phyloP scores from a whole-genome alignment of 1,284 basidiomycete genomes.

The Inonotus obliquus region DNA sequence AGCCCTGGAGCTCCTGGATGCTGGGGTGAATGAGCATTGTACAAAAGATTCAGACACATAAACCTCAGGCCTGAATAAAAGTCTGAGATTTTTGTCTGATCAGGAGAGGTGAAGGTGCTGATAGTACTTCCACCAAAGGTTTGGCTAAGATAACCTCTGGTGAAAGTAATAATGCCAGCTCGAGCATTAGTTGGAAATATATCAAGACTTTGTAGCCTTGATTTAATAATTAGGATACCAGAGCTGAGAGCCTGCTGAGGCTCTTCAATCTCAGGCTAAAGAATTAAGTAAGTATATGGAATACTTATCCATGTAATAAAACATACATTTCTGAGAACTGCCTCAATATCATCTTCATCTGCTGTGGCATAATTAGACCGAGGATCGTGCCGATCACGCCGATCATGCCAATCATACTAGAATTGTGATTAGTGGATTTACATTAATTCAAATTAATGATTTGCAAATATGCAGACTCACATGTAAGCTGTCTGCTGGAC shows the following conservation, averaged over 20 bases:
- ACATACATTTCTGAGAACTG: background rate
- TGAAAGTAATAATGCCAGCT: background rate
- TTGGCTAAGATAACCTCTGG: background rate
- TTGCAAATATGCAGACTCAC: background rate
- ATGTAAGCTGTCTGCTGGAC: background rate
- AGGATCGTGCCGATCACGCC: background rate
- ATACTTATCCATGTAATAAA: background rate
- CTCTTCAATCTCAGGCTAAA: background rate
- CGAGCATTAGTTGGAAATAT: too few species aligned
- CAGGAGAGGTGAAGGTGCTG: background rate
- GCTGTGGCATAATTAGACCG: too few species aligned
- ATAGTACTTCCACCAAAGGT: conserved; percentile 1
- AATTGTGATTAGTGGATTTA: background rate
- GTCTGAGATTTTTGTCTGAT: background rate
- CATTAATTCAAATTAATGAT: background rate
- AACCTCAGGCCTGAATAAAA: conserved; percentile 10
- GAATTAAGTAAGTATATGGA: background rate
- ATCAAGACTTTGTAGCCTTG: too few species aligned
- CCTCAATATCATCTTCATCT: too few species aligned
- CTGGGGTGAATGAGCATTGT: conserved; percentile 28
- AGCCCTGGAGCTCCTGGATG: conserved; percentile 29
- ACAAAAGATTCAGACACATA: conserved; percentile 25
- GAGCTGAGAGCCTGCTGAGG: background rate
- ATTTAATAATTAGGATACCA: too few species aligned
- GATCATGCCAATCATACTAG: background rate